These are phyloP conservation scores for Atkinsonella texensis DNA, from an alignment of 2,329 filamentous ascomycete genomes.

Conservation along the genomic window DNA sequence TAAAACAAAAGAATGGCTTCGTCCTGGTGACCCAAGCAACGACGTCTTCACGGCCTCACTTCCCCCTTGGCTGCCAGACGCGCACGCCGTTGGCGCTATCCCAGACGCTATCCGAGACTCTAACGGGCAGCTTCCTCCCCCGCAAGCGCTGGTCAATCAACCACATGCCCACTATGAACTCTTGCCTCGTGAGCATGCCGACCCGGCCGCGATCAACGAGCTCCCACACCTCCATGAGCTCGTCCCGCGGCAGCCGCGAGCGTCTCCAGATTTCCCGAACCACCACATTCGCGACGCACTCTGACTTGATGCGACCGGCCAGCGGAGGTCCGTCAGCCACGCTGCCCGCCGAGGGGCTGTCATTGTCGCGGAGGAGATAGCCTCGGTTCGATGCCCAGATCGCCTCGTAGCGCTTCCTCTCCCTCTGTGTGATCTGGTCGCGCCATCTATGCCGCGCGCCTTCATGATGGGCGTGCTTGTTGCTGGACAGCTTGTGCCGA, in stretches of 20 bases:
- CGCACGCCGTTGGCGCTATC: slow-evolving; percentile 45
- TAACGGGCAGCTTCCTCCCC: slow-evolving; percentile 62
- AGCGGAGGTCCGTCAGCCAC: slow-evolving; percentile 6
- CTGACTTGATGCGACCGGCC: slow-evolving; percentile 19
- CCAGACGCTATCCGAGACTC: slow-evolving; percentile 66
- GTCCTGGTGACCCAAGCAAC: too few species aligned
- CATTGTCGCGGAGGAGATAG: slow-evolving; percentile 26
- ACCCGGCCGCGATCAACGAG: slow-evolving; percentile 48
- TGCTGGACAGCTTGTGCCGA: slow-evolving; percentile 39
- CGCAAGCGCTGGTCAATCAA: slow-evolving; percentile 70
- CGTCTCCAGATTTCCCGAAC: slow-evolving; percentile 65
- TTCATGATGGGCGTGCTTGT: slow-evolving; percentile 64
- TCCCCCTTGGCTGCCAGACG: slow-evolving; percentile 18
- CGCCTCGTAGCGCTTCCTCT: slow-evolving; percentile 72
- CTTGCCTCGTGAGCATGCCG: slow-evolving; percentile 50
- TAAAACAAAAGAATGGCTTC: neutral
- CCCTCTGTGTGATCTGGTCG: slow-evolving; percentile 57
- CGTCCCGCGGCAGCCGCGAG: slow-evolving; percentile 53
- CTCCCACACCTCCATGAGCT: slow-evolving; percentile 66
- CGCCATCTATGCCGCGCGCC: slow-evolving; percentile 66
- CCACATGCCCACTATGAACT: slow-evolving; percentile 79
- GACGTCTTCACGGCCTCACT: neutral
- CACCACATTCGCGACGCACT: slow-evolving; percentile 54
- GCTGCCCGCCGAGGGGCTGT: slow-evolving; percentile 8
- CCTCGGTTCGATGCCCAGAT: slow-evolving; percentile 77